phyloP scores from a whole-genome alignment of 805 yeast species.

The Kluyveromyces lactis region DNA sequence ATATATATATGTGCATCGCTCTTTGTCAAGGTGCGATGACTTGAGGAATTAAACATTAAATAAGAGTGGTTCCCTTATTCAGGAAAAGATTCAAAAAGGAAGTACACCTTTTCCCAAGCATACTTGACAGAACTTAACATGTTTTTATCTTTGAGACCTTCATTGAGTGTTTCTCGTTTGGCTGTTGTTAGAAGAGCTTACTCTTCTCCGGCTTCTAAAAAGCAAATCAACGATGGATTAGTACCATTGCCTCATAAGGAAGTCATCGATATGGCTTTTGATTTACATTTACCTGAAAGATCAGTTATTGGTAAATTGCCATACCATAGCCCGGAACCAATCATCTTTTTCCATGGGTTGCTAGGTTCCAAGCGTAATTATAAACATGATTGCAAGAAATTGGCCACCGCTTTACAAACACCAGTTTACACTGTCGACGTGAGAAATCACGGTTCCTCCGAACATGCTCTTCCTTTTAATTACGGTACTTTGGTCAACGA shows the following conservation, averaged over 20 bases:
- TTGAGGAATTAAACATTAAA: no score
- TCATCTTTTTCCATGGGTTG: constrained; percentile 41
- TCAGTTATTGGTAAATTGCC: constrained; percentile 18
- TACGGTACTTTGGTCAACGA: constrained; percentile 36
- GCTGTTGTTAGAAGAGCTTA: constrained; percentile 1
- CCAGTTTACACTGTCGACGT: constrained; percentile 37
- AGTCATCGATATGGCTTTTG: constrained; percentile 23
- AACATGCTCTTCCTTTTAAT: constrained; percentile 35
- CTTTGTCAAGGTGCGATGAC: no score
- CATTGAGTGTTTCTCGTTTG: no score
- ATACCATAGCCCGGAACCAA: constrained; percentile 23
- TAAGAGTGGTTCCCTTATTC: no score
- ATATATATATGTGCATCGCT: no score
- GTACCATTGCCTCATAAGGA: constrained; percentile 14
- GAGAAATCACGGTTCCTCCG: constrained; percentile 41
- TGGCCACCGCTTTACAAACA: constrained; percentile 27
- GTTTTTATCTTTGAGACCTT: no score
- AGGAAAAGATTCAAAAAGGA: no score
- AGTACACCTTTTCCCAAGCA: no score
- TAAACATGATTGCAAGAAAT: constrained; percentile 29
- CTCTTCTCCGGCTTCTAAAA: background rate
- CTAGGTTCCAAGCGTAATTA: constrained; percentile 40
- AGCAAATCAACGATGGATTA: no score
- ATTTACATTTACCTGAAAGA: constrained; percentile 20
- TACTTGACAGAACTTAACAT: no score